Conservation (phyloP, 192 early-diverging fungal species). For the Entophlyctis helioformis region DNA sequence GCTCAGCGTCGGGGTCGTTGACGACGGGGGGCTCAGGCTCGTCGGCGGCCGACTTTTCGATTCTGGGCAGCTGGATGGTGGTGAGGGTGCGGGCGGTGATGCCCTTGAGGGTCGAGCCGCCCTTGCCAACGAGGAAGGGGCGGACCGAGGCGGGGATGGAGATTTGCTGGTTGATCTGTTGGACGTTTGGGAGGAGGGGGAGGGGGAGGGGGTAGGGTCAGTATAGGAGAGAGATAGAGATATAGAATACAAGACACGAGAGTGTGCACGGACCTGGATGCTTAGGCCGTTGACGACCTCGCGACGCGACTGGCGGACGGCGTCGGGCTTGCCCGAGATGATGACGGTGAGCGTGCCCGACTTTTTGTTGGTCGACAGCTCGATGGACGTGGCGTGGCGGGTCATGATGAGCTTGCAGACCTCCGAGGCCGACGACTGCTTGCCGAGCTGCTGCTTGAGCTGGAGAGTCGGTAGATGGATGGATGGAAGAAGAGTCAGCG, state of each 20-base stretch:
- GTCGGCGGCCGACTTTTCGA: constrained; percentile 17
- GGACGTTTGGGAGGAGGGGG: constrained; percentile 2
- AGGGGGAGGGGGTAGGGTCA: background rate
- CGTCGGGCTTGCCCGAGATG: constrained; percentile 69
- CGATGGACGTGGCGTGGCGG: constrained; percentile 54
- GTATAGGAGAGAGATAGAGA: background rate
- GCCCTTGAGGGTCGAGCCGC: constrained; percentile 63
- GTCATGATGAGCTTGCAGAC: constrained; percentile 23
- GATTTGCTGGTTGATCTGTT: constrained; percentile 33
- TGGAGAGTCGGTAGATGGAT: background rate
- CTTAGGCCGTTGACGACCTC: constrained; percentile 44
- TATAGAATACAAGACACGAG: background rate
- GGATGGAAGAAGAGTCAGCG: background rate
- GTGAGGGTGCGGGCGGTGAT: constrained; percentile 67
- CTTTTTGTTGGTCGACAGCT: constrained; percentile 63
- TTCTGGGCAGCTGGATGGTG: constrained; percentile 55
- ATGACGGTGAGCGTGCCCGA: constrained; percentile 68
- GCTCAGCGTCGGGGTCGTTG: constrained; percentile 49
- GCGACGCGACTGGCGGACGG: constrained; percentile 65
- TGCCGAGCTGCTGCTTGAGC: constrained; percentile 19
- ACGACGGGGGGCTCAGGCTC: constrained; percentile 5
- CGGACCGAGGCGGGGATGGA: constrained; percentile 70
- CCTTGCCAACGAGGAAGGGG: constrained; percentile 70
- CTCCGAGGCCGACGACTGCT: constrained; percentile 12
- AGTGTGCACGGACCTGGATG: constrained; percentile 3